Evolutionary conservation across 306 rosid species (phyloP).

Genomic region (Begonia fuchsioides): DNA sequence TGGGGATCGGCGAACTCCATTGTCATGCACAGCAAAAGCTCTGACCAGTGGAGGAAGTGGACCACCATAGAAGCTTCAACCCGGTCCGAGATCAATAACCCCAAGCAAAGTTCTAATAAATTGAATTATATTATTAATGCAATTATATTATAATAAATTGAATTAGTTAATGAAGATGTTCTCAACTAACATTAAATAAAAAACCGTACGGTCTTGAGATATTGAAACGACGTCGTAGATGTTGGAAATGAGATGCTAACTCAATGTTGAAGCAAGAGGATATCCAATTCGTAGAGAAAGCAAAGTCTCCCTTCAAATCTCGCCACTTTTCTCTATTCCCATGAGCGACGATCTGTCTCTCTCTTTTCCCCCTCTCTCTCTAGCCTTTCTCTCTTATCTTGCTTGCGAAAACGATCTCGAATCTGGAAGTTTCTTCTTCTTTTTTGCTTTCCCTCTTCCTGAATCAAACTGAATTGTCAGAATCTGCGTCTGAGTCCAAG

Average conservation of each 20-base stretch:
- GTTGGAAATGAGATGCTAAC: conserved; percentile 8
- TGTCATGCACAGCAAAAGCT: too few relatives aligned
- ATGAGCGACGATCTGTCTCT: conserved; percentile 68
- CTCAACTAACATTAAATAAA: too few relatives aligned
- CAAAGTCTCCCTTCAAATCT: conserved; percentile 26
- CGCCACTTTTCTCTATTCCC: conserved; percentile 85
- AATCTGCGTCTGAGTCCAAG: conserved; percentile 25
- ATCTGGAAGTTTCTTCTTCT: conserved; percentile 38
- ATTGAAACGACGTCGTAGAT: not conserved
- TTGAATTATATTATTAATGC: too few relatives aligned
- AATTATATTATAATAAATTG: too few relatives aligned
- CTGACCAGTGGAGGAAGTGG: too few relatives aligned
- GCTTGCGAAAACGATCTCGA: conserved; percentile 63
- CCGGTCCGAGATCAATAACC: too few relatives aligned
- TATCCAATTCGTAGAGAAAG: conserved; percentile 10
- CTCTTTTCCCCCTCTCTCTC: conserved; percentile 25
- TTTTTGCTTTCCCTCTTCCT: conserved; percentile 6
- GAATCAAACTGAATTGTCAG: conserved; percentile 38
- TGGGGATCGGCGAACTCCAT: too few relatives aligned
- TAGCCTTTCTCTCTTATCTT: conserved; percentile 40
- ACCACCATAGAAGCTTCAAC: too few relatives aligned
- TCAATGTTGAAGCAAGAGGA: conserved; percentile 9
- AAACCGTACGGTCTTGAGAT: too few relatives aligned
- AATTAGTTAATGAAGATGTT: too few relatives aligned
- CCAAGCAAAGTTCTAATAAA: too few relatives aligned